Evolutionary conservation across 495 filamentous ascomycete species (phyloP).

Genomic region (Penicillium malachiteum): DNA sequence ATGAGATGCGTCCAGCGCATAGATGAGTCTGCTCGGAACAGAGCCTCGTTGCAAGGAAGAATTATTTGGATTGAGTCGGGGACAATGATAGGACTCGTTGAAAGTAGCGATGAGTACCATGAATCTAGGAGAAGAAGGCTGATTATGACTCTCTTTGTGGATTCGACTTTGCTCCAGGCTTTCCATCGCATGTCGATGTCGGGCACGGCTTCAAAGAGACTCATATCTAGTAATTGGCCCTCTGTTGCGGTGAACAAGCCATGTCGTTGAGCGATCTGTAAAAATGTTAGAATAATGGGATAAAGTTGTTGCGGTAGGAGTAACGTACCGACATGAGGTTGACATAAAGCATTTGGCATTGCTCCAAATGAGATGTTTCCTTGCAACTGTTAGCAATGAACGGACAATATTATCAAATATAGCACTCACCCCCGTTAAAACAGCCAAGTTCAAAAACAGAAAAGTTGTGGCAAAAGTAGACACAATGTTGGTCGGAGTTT

Average conservation of each 20-base stretch:
- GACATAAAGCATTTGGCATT: slow-evolving; percentile 51
- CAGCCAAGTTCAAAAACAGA: slow-evolving; percentile 48
- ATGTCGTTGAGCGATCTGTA: slow-evolving; percentile 49
- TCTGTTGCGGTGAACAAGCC: slow-evolving; percentile 50
- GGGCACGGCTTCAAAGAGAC: slow-evolving; percentile 43
- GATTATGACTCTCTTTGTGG: slow-evolving; percentile 49
- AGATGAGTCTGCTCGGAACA: slow-evolving; percentile 46
- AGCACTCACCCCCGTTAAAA: slow-evolving; percentile 47
- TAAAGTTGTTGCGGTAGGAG: not conserved
- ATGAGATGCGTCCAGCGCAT: slow-evolving; percentile 49
- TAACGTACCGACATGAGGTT: slow-evolving; percentile 50
- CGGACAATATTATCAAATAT: not conserved
- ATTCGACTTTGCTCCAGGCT: slow-evolving; percentile 53
- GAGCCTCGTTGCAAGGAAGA: slow-evolving; percentile 45
- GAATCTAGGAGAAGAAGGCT: slow-evolving; percentile 51
- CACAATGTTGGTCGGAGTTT: slow-evolving; percentile 38
- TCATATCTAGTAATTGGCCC: slow-evolving; percentile 45
- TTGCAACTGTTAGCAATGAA: slow-evolving; percentile 22
- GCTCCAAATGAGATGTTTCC: slow-evolving; percentile 46
- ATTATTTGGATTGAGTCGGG: slow-evolving; percentile 50
- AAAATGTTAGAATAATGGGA: slow-evolving; percentile 5
- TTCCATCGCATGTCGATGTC: slow-evolving; percentile 54
- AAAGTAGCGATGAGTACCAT: slow-evolving; percentile 51
- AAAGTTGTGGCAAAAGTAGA: slow-evolving; percentile 48
- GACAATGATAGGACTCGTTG: slow-evolving; percentile 46